Percentiles rank a stretch among this genome's conserved stretches.
Evolutionary conservation across 2,329 filamentous ascomycete genomes (phyloP).

Genomic region (Graphilbum fragrans): DNA sequence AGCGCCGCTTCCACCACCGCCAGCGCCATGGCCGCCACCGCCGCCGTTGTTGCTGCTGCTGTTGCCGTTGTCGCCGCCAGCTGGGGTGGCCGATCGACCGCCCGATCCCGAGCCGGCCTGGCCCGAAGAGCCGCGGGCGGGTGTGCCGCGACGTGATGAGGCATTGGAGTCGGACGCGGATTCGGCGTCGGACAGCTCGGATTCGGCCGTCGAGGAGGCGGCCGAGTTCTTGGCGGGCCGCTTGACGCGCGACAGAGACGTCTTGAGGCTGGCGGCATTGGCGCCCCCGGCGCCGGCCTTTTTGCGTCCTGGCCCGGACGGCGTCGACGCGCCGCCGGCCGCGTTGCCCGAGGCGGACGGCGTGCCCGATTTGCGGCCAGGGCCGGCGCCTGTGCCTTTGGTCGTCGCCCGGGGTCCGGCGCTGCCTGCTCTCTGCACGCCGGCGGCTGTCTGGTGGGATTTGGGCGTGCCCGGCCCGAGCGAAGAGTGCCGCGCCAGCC

Average conservation of each 20-base stretch:
- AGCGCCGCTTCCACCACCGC: neutral
- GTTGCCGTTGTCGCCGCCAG: conserved; percentile 1
- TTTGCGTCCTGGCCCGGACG: conserved; percentile 27
- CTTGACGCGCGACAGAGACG: conserved; percentile 51
- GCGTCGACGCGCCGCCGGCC: neutral
- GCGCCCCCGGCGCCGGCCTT: conserved; percentile 25
- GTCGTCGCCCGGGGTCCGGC: conserved; percentile 42
- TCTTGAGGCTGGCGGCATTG: conserved; percentile 31
- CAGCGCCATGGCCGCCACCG: conserved; percentile 2
- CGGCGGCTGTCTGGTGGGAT: conserved; percentile 14
- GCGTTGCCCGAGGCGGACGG: conserved; percentile 16
- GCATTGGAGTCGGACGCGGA: conserved; percentile 41
- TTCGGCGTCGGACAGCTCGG: conserved; percentile 52
- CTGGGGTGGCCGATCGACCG: neutral
- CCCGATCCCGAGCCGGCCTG: conserved; percentile 5
- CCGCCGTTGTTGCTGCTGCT: neutral
- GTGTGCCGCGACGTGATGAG: conserved; percentile 28
- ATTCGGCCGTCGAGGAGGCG: conserved; percentile 48
- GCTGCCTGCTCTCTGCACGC: conserved; percentile 35
- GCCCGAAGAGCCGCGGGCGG: conserved; percentile 16
- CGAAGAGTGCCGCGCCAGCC: conserved; percentile 49
- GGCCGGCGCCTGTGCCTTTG: conserved; percentile 28
- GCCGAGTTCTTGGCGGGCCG: conserved; percentile 46
- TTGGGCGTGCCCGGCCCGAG: conserved; percentile 52
- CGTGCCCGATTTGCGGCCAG: conserved; percentile 33